These are phyloP conservation scores for Ichthyophthirius multifiliis DNA, from an alignment of 169 alveolate genomes.

Conservation along the genomic window DNA sequence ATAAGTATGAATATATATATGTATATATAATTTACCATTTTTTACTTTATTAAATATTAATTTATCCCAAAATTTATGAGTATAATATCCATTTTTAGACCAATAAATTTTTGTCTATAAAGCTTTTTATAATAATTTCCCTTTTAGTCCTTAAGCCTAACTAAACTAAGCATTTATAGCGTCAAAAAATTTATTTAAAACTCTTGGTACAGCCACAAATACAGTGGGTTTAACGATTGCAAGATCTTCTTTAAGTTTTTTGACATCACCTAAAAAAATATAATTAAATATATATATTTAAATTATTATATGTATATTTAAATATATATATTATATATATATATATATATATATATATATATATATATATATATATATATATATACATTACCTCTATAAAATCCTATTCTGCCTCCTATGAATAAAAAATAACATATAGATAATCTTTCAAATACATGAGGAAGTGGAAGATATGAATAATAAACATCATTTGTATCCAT, in stretches of 20 bases:
- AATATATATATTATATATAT: too few species aligned
- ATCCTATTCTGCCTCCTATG: conserved; percentile 83
- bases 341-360: too few species aligned
- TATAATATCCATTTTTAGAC: neutral
- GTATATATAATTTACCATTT: too few species aligned
- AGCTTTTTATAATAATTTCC: neutral
- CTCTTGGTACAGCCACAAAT: conserved; percentile 48
- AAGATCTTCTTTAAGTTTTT: conserved; percentile 37
- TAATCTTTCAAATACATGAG: conserved; percentile 94
- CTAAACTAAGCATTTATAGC: conserved; percentile 26
- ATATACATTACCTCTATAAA: conserved; percentile 92
- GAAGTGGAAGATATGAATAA: conserved; percentile 93
- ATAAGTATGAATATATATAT: too few species aligned
- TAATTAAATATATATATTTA: too few species aligned
- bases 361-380: too few species aligned
- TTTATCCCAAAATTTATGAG: neutral
- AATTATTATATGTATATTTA: too few species aligned
- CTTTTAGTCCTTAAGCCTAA: neutral
- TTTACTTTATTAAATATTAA: too few species aligned
- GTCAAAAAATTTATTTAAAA: conserved; percentile 30
- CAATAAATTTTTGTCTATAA: neutral
- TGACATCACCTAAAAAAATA: conserved; percentile 26
- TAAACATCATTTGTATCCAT: conserved; percentile 74
- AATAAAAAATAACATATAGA: conserved; percentile 62
- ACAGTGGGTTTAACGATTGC: conserved; percentile 40